Base-by-base conservation (phyloP, 1,139 yeast genomes). In the Geotrichum reessii region DNA sequence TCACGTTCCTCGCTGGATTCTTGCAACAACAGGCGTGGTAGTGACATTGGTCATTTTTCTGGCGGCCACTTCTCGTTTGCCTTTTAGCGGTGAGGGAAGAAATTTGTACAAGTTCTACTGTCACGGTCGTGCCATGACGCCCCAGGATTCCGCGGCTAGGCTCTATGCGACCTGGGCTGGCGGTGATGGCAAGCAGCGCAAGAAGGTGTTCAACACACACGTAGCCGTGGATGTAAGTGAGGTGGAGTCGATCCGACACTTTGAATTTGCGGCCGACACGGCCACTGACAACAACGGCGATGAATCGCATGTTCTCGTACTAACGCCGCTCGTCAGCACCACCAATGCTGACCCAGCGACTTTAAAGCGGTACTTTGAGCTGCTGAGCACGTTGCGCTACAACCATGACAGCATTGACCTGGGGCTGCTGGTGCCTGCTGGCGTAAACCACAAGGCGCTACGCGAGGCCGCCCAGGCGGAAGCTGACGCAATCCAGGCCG, bases 351-450 rank as follows among this genome's bases (percentile, higher is more conserved):
- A 88, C 77, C 33, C 33, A 28, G 33, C n/a, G n/a, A n/a, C n/a
- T n/a, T n/a, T n/a, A n/a, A n/a, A n/a, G n/a, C n/a, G 11, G 33
- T 90, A 91, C 76, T 88, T 90, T 74, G 85, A 86, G 68, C 87
- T 89, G 72, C 75, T 89, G 71, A 86, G 87, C 91, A 88, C 88
- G 71, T 76, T 90, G 71, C 86, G 95, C 1, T 90, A 90, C 70
- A 91, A 89, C 61, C 97, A 90, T 70, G 78, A 81, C 28, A 75
- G 87, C 63, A 85, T 90, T 60, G 97, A 90, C 73, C 77, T 90
- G 63, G 95, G 93, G 37, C 88, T 90, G 68, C 77, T 89, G 67
- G 93, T 90, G 6, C 85, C 92, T 6, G 85, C 93, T 58, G 97
- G 90, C 72, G 84, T 61, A 81, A 78, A 56, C 7, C 96, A 88